Conservation (phyloP, 371 early-diverging fungal genomes). For the Conidiobolus incongruus region DNA sequence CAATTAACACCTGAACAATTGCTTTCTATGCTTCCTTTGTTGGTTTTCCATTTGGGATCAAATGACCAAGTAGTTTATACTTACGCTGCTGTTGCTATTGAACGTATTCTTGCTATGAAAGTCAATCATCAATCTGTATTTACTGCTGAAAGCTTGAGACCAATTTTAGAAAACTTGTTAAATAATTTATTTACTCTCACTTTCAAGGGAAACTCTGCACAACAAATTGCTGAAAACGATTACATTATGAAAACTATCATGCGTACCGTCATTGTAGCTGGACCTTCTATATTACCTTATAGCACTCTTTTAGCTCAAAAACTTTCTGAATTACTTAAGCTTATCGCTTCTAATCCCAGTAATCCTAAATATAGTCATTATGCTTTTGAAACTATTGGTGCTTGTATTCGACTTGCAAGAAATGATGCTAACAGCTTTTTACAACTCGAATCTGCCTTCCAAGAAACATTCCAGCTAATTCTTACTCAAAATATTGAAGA, state of each 20-base stretch:
- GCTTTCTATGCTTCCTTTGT: conserved; percentile 43
- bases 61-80: conserved; percentile 68
- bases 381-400: conserved; percentile 79
- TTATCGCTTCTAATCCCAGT: conserved; percentile 82
- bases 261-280: background rate
- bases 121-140: conserved; percentile 23
- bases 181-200: conserved; percentile 51
- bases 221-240: conserved; percentile 89
- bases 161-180: conserved; percentile 39
- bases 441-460: conserved; percentile 51
- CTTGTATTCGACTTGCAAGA: conserved; percentile 7
- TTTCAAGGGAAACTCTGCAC: conserved; percentile 33
- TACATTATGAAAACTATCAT: conserved; percentile 38
- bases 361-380: conserved; percentile 95
- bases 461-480: conserved; percentile 67
- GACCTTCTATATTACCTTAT: conserved; percentile 20
- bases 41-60: conserved; percentile 60
- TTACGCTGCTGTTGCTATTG: conserved; percentile 79
- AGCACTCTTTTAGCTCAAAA: conserved; percentile 40
- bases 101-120: conserved; percentile 69
- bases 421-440: conserved; percentile 31
- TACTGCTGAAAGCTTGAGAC: conserved; percentile 38
- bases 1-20: conserved; percentile 54
- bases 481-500: conserved; percentile 76
- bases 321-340: conserved; percentile 46